A percentile compares a stretch with the other conserved stretches of the same genome.
Evolutionary conservation across 2,329 filamentous ascomycete genomes (phyloP).

Genomic region (Sclerotinia borealis): DNA sequence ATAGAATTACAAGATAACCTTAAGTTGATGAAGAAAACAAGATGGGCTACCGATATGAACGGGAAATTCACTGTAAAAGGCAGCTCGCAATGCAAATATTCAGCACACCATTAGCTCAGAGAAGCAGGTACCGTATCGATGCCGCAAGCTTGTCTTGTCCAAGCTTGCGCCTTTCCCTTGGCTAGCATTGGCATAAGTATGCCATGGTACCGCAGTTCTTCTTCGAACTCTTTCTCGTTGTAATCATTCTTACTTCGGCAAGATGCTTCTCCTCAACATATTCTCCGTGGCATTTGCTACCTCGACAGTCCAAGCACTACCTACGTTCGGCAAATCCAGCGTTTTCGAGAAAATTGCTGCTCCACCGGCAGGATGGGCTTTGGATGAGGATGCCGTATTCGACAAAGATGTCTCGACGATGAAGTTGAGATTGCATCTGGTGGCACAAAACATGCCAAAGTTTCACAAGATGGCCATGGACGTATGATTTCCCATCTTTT

Average conservation of each 20-base stretch:
- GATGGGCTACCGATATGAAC: background rate
- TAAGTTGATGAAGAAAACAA: background rate
- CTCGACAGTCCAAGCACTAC: slow-evolving; percentile 8
- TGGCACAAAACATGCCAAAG: slow-evolving; percentile 28
- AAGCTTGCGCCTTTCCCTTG: slow-evolving; percentile 5
- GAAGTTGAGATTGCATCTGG: slow-evolving; percentile 27
- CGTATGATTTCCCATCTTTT: slow-evolving; percentile 15
- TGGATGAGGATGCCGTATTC: slow-evolving; percentile 19
- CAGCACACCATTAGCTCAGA: slow-evolving; percentile 4
- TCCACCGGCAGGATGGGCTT: slow-evolving; percentile 26
- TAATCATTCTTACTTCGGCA: slow-evolving; percentile 8
- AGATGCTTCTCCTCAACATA: slow-evolving; percentile 11
- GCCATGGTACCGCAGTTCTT: background rate
- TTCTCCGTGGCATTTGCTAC: slow-evolving; percentile 10
- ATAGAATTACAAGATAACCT: slow-evolving; percentile 1
- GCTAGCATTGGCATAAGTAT: slow-evolving; percentile 11
- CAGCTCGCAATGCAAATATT: background rate
- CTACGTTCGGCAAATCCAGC: slow-evolving; percentile 16
- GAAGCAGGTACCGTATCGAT: slow-evolving; percentile 10
- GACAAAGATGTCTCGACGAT: slow-evolving; percentile 25
- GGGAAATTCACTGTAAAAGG: background rate
- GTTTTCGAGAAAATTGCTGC: slow-evolving; percentile 23
- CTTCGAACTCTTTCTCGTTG: background rate
- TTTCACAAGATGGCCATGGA: slow-evolving; percentile 30
- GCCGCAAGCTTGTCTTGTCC: background rate